phyloP scores from a whole-genome alignment of 2,329 filamentous ascomycete species.

The Xylariaceae sp. region DNA sequence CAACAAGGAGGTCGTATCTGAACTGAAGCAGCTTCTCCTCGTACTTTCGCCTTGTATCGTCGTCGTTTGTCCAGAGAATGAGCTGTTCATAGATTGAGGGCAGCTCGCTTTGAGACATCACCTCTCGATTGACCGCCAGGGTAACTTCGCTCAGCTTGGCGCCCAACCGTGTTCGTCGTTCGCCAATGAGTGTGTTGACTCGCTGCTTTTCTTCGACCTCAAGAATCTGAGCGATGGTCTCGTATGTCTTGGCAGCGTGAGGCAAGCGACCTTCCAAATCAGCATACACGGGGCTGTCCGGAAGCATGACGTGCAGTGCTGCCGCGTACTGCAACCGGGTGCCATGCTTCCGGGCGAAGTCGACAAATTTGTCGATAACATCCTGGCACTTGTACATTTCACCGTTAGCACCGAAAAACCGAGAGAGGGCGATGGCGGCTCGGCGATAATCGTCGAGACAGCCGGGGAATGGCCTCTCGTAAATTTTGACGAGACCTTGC shows the following conservation, averaged over 20 bases:
- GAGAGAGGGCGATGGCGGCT: constrained; percentile 66
- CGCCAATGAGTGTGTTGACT: constrained; percentile 85
- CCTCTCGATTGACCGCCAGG: constrained; percentile 78
- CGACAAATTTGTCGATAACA: constrained; percentile 73
- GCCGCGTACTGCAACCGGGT: constrained; percentile 68
- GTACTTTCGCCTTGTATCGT: constrained; percentile 74
- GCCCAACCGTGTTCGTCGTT: constrained; percentile 80
- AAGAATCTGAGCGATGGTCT: constrained; percentile 73
- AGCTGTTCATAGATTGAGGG: constrained; percentile 75
- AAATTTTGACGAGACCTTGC: constrained; percentile 83
- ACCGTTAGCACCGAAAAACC: constrained; percentile 64
- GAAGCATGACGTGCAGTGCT: constrained; percentile 70
- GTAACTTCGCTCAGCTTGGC: constrained; percentile 80
- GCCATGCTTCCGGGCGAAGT: constrained; percentile 67
- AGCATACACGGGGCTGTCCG: constrained; percentile 72
- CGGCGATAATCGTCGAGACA: constrained; percentile 70
- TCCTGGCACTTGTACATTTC: constrained; percentile 59
- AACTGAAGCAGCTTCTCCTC: constrained; percentile 86
- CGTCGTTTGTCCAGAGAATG: constrained; percentile 86
- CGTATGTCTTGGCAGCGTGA: constrained; percentile 74
- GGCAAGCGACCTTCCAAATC: constrained; percentile 79
- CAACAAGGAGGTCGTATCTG: constrained; percentile 70
- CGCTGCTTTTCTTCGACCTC: constrained; percentile 83
- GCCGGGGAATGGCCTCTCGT: constrained; percentile 66
- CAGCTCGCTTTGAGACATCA: constrained; percentile 69